Conservation (phyloP, 2,329 filamentous ascomycete genomes). For the Chlorencoelia australis region DNA sequence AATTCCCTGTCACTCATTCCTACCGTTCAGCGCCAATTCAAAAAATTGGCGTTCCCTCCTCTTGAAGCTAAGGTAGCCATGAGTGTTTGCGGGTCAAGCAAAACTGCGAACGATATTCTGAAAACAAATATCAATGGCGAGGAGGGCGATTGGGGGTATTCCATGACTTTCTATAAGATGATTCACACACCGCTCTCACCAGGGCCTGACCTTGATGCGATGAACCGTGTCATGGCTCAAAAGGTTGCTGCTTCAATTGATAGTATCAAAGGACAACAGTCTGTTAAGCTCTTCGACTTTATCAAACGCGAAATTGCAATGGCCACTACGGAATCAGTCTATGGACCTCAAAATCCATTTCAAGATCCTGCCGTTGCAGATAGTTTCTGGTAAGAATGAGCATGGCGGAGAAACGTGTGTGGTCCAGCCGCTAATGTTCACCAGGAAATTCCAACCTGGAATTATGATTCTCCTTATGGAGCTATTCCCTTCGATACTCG, state of each 20-base stretch:
- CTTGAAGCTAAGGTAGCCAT: slow-evolving; percentile 22
- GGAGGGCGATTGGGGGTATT: slow-evolving; percentile 22
- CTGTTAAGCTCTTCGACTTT: slow-evolving; percentile 18
- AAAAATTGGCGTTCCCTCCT: slow-evolving; percentile 29
- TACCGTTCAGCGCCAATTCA: slow-evolving; percentile 30
- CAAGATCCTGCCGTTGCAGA: not conserved
- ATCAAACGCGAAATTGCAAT: not conserved
- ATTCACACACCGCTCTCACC: slow-evolving; percentile 27
- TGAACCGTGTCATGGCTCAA: slow-evolving; percentile 29
- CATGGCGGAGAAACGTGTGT: not conserved
- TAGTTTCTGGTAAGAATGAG: not conserved
- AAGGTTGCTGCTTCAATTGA: slow-evolving; percentile 18
- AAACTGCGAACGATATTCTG: slow-evolving; percentile 25
- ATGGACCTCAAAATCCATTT: not conserved
- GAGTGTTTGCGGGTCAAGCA: slow-evolving; percentile 13
- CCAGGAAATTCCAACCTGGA: not conserved
- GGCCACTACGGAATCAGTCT: not conserved
- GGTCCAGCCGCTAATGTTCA: not conserved
- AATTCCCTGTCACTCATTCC: slow-evolving; percentile 30
- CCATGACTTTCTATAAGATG: slow-evolving; percentile 27
- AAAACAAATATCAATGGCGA: slow-evolving; percentile 28
- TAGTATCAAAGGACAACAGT: slow-evolving; percentile 13
- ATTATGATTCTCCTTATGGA: slow-evolving; percentile 3
- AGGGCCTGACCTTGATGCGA: slow-evolving; percentile 26
- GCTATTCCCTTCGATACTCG: slow-evolving; percentile 5